Evolutionary conservation across 345 rosid species (phyloP).

Genomic region (Bruguiera gymnorhiza): DNA sequence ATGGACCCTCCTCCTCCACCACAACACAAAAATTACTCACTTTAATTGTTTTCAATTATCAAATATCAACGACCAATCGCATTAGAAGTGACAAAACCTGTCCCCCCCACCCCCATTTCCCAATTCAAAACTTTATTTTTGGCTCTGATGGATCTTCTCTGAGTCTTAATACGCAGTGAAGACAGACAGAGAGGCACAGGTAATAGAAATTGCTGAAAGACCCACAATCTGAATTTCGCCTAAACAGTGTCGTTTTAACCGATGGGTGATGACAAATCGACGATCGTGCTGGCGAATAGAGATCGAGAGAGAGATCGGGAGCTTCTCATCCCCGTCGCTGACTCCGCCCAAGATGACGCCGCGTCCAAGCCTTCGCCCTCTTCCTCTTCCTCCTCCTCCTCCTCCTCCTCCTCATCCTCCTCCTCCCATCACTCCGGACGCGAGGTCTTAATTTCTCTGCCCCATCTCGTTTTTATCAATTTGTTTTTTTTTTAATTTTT

Average conservation of each 20-base stretch:
- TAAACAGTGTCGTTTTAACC: slow-evolving; percentile 13
- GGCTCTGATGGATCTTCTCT: too few relatives aligned
- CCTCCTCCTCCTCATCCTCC: slow-evolving; percentile 21
- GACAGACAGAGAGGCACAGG: too few relatives aligned
- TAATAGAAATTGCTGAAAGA: too few relatives aligned
- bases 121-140: too few relatives aligned
- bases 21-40: too few relatives aligned
- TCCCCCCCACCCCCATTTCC: too few relatives aligned
- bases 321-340: slow-evolving; percentile 75
- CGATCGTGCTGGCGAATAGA: slow-evolving; percentile 58
- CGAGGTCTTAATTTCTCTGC: slow-evolving; percentile 45
- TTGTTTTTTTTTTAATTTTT: neutral
- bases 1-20: too few relatives aligned
- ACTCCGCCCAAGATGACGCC: slow-evolving; percentile 37
- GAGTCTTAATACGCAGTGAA: too few relatives aligned
- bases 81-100: too few relatives aligned
- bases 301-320: slow-evolving; percentile 82
- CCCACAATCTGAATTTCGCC: too few relatives aligned
- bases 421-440: slow-evolving; percentile 72
- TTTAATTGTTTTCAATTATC: too few relatives aligned
- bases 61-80: too few relatives aligned
- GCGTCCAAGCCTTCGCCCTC: slow-evolving; percentile 67
- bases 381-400: slow-evolving; percentile 34
- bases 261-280: slow-evolving; percentile 79
- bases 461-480: neutral